Evolutionary conservation across 495 filamentous ascomycete genomes (phyloP), one percentile per base, ranked within the genome.

Genomic region (Hypoxylon subgilvum): DNA sequence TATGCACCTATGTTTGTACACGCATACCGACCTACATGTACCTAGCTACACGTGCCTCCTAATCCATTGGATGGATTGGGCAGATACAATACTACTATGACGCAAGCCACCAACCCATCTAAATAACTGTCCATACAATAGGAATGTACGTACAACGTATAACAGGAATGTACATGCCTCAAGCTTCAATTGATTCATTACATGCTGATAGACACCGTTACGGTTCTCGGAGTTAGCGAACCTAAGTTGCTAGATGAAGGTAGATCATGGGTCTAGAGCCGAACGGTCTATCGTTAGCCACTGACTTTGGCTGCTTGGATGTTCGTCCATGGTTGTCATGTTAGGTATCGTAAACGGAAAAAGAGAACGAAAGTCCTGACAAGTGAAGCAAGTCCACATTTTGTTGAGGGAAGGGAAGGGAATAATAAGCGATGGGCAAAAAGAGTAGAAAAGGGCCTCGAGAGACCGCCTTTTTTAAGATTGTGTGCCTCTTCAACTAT

Each of bases 171-270:
- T 27, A 8, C 8, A 27, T 27, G 8, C 23, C 3, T n/a, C n/a
- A n/a, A n/a, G n/a, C n/a, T n/a, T n/a, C n/a, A n/a, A n/a, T n/a
- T n/a, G n/a, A n/a, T n/a, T n/a, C n/a, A n/a, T n/a, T n/a, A n/a
- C 8, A 3, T 8, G 17, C 22, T 9, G 16, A 13, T 14, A 25
- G 18, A 18, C 4, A 7, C 9, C 10, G 34, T 50, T 9, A 52
- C 48, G 25, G 23, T 28, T 13, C 9, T 53, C 57, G 57, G 57
- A 61, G 42, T 61, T 61, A 61, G 57, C 57, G 49, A 61, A 40
- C 22, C 22, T 48, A 42, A n/a, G 21, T 36, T 38, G n/a, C n/a
- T 28, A 21, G 44, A 48, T 53, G 21, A 53, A 61, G n/a, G n/a
- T n/a, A n/a, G n/a, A n/a, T n/a, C n/a, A n/a, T 28, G 30, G 32